Base-by-base conservation (phyloP, 2,329 filamentous ascomycete genomes). In the Colletotrichum sp. region DNA sequence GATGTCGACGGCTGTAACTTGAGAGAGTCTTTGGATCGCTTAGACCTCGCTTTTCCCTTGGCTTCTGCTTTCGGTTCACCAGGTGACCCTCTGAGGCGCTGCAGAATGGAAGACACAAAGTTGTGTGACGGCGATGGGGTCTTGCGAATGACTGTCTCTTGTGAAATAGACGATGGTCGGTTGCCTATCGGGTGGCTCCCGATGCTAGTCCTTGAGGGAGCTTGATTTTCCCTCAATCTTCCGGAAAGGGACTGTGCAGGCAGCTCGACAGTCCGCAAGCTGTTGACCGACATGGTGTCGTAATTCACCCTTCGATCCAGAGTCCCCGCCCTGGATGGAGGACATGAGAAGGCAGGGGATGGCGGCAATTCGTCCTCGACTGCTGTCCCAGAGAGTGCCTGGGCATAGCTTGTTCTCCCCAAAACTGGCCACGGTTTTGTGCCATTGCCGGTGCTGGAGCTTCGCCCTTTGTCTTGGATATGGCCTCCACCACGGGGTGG, bases 381-480 rank as follows among this genome's bases (percentile, higher is more conserved):
- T 6, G 67, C 57, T 9, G 72, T 80, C 9, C 65, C 67, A 1
- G 77, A 76, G 15, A 76, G 63, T 2, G 81, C 76, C 24, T 80
- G 76, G 24, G 83, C 81, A 67, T 84, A 84, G 31, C 81, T 84
- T 38, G 80, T 78, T 34, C 76, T 77, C 21, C 81, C 83, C 13
- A 81, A 73, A 36, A 81, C 76, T 5, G 80, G 74, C 29, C 75
- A 80, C 13, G 79, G 86, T 24, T 79, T 81, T 63, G 57, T 73
- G 57, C 59, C 18, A 55, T 57, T 77, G 58, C 73, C 80, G 29
- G 73, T 75, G 57, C 66, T 78, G 24, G 66, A 74, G 65, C 72
- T 78, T 72, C 68, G 75, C 47, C 63, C 78, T 51, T 72, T 76
- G 62, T 81, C 79, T 36, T 79, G 78, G 9, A 83, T 77, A 62